phyloP scores from a whole-genome alignment of 805 yeast species.

The Saturnispora silvae region DNA sequence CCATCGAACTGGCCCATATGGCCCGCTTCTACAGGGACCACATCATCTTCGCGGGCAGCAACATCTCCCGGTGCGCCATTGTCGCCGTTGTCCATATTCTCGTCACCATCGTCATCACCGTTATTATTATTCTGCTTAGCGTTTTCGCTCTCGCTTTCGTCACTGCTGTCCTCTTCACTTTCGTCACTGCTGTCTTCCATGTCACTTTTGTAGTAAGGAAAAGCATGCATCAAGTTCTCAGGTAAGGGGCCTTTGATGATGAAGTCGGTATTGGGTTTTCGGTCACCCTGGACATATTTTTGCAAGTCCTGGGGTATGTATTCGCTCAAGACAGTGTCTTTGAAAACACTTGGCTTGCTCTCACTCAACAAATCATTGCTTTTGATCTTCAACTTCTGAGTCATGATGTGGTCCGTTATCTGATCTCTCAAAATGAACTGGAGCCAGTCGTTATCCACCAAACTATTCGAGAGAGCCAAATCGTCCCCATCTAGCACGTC shows the following conservation, averaged over 20 bases:
- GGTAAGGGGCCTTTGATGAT: constrained; percentile 28
- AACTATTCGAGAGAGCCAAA: constrained; percentile 9
- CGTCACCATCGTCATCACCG: neutral
- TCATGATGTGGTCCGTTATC: constrained; percentile 9
- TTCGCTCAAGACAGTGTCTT: constrained; percentile 21
- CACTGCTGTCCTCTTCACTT: constrained; percentile 1
- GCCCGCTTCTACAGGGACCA: neutral
- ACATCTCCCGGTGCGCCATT: neutral
- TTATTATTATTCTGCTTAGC: neutral
- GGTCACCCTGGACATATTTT: constrained; percentile 12
- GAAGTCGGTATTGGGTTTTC: constrained; percentile 21
- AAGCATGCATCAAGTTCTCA: constrained; percentile 20
- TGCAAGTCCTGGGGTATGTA: constrained; percentile 21
- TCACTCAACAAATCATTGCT: constrained; percentile 6
- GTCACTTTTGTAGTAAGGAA: constrained; percentile 24
- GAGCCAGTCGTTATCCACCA: constrained; percentile 27
- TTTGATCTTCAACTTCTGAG: constrained; percentile 3
- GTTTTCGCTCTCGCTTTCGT: constrained; percentile 1
- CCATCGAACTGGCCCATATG: neutral
- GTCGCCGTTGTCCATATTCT: constrained; percentile 1
- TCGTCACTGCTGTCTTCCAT: constrained; percentile 15
- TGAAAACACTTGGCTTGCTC: constrained; percentile 15
- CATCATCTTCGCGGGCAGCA: constrained; percentile 4
- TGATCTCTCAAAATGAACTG: constrained; percentile 22
- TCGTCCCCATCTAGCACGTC: constrained; percentile 1